These are phyloP conservation scores for Shiraia sp. DNA, from an alignment of 2,329 filamentous ascomycete species.

Conservation along the genomic window DNA sequence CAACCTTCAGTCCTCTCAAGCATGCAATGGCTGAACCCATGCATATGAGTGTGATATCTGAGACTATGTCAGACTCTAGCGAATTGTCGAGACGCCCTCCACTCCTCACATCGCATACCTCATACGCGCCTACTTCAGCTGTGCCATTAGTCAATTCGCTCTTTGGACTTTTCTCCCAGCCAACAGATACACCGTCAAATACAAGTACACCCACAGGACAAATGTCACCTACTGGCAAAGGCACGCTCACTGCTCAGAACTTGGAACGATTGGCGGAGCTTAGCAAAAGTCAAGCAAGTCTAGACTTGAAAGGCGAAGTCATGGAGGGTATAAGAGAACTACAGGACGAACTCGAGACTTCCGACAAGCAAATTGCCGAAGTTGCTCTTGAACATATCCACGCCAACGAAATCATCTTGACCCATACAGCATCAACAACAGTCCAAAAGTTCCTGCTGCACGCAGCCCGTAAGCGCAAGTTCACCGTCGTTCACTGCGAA, in stretches of 20 bases:
- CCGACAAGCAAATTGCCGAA: constrained; percentile 88
- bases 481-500: constrained; percentile 85
- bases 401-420: constrained; percentile 88
- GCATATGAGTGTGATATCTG: constrained; percentile 32
- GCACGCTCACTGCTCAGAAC: constrained; percentile 38
- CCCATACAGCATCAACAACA: constrained; percentile 81
- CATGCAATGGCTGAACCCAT: constrained; percentile 46
- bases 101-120: constrained; percentile 64
- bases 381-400: constrained; percentile 91
- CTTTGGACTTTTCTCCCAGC: constrained; percentile 83
- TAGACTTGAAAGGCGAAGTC: constrained; percentile 85
- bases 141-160: constrained; percentile 69
- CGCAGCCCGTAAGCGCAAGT: constrained; percentile 85
- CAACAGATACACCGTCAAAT: constrained; percentile 53
- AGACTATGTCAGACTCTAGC: constrained; percentile 41
- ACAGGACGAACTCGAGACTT: constrained; percentile 89
- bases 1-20: constrained; percentile 52
- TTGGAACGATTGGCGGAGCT: constrained; percentile 47
- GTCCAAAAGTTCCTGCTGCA: constrained; percentile 88
- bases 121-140: constrained; percentile 61
- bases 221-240: constrained; percentile 54
- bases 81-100: constrained; percentile 58
- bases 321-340: constrained; percentile 94
- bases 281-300: constrained; percentile 45
- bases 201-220: constrained; percentile 57